Percentiles rank a stretch among this genome's conserved stretches.
These are phyloP conservation scores for Capronia coronata DNA, from an alignment of 2,329 filamentous ascomycete species.

Conservation along the genomic window DNA sequence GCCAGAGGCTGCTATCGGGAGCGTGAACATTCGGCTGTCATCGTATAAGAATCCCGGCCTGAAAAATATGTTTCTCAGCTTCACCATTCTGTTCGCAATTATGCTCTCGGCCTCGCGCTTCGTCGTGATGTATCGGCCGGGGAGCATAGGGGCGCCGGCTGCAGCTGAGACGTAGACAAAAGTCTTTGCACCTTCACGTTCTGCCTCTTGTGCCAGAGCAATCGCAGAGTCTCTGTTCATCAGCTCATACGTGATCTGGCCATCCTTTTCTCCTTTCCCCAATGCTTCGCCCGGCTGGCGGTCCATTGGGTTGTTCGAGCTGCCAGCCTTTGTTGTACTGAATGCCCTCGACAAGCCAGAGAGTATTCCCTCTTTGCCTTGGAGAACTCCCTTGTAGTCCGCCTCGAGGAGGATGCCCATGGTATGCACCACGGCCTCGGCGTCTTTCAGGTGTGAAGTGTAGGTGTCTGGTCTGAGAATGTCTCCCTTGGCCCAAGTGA, in stretches of 20 bases:
- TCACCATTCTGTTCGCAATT: constrained; percentile 65
- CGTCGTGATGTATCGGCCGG: constrained; percentile 76
- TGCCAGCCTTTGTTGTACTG: constrained; percentile 53
- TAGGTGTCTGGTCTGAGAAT: constrained; percentile 79
- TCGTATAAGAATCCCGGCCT: constrained; percentile 88
- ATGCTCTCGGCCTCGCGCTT: constrained; percentile 83
- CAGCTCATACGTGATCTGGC: constrained; percentile 86
- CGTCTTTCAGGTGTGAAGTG: constrained; percentile 64
- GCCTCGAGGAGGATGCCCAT: constrained; percentile 96
- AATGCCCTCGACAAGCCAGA: constrained; percentile 74
- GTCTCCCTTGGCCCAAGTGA: constrained; percentile 83
- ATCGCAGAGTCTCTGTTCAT: constrained; percentile 84
- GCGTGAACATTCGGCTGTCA: constrained; percentile 67
- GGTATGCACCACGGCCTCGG: constrained; percentile 82
- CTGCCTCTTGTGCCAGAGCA: constrained; percentile 70
- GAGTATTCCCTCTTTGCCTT: constrained; percentile 75
- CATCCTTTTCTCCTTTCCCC: constrained; percentile 58
- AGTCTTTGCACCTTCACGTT: constrained; percentile 55
- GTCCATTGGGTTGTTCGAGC: constrained; percentile 64
- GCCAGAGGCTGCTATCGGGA: constrained; percentile 74
- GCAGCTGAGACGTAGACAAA: constrained; percentile 90
- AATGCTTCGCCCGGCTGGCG: constrained; percentile 52
- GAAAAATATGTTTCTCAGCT: constrained; percentile 73
- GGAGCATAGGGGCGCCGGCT: constrained; percentile 75
- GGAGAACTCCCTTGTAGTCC: constrained; percentile 91